These are phyloP conservation scores for Trametes polyzona DNA, from an alignment of 1,284 basidiomycete species.

Conservation along the genomic window DNA sequence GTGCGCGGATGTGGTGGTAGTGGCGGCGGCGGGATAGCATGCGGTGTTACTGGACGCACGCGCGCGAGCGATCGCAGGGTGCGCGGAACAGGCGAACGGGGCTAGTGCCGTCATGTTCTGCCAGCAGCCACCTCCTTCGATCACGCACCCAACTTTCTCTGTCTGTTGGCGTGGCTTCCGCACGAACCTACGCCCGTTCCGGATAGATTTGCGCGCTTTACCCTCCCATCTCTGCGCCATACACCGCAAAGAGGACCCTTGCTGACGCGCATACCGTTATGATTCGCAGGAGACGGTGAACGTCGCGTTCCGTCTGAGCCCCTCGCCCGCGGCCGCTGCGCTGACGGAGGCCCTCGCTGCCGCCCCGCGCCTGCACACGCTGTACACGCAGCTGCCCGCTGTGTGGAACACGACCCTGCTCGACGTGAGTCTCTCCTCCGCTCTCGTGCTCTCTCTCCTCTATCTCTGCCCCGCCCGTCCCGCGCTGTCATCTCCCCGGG, in stretches of 20 bases:
- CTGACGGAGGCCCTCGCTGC: constrained; percentile 31
- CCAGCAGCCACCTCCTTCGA: no score
- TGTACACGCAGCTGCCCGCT: constrained; percentile 33
- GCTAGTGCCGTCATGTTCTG: not conserved
- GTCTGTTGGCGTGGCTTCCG: not conserved
- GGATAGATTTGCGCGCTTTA: not conserved
- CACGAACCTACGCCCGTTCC: constrained; percentile 14
- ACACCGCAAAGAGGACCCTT: not conserved
- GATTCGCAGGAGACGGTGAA: constrained; percentile 46
- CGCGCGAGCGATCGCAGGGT: not conserved
- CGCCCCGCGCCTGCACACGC: constrained; percentile 32
- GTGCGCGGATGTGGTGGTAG: not conserved
- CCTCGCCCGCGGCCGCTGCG: constrained; percentile 27
- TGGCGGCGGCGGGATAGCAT: not conserved
- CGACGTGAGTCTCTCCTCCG: constrained; percentile 24
- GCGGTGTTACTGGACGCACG: not conserved
- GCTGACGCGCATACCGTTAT: constrained; percentile 9
- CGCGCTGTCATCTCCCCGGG: not conserved
- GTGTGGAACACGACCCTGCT: constrained; percentile 37
- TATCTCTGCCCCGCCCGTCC: no score
- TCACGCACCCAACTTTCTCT: not conserved
- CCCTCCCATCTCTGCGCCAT: no score
- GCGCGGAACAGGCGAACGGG: not conserved
- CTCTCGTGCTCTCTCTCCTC: not conserved
- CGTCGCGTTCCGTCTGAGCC: constrained; percentile 50